Percentiles rank a stretch among this genome's conserved stretches.
phyloP scores from a whole-genome alignment of 345 rosid species.

The Pistacia integerrima region DNA sequence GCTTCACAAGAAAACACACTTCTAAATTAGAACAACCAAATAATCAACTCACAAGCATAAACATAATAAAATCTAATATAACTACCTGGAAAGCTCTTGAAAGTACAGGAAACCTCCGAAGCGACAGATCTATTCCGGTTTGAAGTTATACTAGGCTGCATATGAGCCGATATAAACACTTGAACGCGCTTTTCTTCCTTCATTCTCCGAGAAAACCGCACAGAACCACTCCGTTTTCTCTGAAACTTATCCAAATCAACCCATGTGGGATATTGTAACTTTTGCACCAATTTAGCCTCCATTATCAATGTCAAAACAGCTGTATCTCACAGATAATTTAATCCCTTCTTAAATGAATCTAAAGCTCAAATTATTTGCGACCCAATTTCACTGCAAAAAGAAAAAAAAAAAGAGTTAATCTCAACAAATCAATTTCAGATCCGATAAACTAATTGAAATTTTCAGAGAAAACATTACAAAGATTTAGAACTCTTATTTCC shows the following conservation, averaged over 20 bases:
- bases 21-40: neutral
- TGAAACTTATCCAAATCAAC: slow-evolving; percentile 33
- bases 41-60: neutral
- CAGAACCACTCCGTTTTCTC: slow-evolving; percentile 29
- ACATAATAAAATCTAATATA: neutral
- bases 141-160: slow-evolving; percentile 32
- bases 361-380: neutral
- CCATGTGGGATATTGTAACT: slow-evolving; percentile 50
- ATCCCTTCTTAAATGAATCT: neutral
- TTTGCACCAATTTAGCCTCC: slow-evolving; percentile 58
- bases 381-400: neutral
- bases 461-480: neutral
- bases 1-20: neutral
- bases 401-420: neutral
- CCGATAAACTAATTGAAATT: neutral
- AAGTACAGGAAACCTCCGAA: slow-evolving; percentile 45
- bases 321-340: neutral
- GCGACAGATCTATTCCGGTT: slow-evolving; percentile 28
- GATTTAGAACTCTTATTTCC: neutral
- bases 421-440: neutral
- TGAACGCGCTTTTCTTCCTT: slow-evolving; percentile 35
- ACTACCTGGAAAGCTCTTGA: slow-evolving; percentile 59
- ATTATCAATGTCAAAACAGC: slow-evolving; percentile 27
- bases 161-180: slow-evolving; percentile 43
- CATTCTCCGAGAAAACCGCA: slow-evolving; percentile 35